Evolutionary conservation across 1,284 basidiomycete genomes (phyloP), one percentile per base, ranked within the genome.

Genomic region (Violaceomyces palustris): DNA sequence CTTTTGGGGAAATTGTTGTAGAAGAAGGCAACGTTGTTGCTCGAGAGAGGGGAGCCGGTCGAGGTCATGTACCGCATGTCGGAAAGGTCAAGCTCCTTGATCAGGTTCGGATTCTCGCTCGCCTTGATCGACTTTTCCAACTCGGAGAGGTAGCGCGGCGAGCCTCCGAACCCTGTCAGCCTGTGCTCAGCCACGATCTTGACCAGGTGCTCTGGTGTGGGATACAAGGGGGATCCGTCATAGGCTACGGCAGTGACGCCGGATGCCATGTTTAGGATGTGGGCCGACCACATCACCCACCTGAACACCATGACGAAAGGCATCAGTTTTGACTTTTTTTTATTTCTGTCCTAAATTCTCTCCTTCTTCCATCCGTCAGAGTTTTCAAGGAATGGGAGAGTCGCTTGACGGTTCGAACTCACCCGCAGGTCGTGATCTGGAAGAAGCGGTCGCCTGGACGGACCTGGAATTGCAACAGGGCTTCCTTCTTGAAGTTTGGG

Each of bases 221-320:
- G 72, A 40, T 61, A 67, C 55, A 74, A 61, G 1, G 72, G 72
- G 4, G 54, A 57, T 8, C 72, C 72, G 45, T 74, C 72, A 52
- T 72, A 74, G 5, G 64, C 50, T 3, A 74, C 53, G 2, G 67
- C 52, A 2, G 64, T 64, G 17, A 55, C 54, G 7, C 72, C 70
- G 22, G 58, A 58, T 2, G 49, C 42, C 10, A 64, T 37, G 30
- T 56, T 55, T 18, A 61, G 53, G 45, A 67, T 49, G 37, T 64
- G 61, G 40, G 67, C 59, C 37, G 66, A 45, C 66, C 69, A 72
- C 55, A 73, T 70, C 46, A 73, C 69, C 72, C 72, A 74, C 4
- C 45, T 31, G 24, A 36, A 35, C 10, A 57, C 67, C 4, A 61
- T 45, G 27, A 61, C 11, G 27, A n/a, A 29, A 29, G 27, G 27